Evolutionary conservation across 164 flowering plant genomes (phyloP), one percentile per base, ranked within the genome.

Genomic region (Akebia trifoliata): DNA sequence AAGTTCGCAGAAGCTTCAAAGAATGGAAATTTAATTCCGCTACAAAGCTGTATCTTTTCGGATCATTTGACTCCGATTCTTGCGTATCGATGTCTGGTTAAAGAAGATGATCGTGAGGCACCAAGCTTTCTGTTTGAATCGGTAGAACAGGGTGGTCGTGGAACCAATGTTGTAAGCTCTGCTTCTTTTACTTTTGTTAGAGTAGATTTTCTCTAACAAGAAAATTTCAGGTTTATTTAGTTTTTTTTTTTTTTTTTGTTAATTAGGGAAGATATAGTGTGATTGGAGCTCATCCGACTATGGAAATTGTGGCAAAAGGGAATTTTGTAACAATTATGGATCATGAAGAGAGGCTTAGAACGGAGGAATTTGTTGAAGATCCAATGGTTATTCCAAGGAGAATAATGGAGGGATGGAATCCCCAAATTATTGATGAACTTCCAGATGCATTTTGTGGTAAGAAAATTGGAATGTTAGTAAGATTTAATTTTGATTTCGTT

Each of bases 51-150:
- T 69, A 81, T 91, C 37, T 91, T 91, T 65, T 78, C 88, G 2
- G 96, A 91, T 50, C 96, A 87, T 37, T 75, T 91, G 43, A 87
- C 96, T 14, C 96, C 97, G 1, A 80, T 87, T 30, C 74, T 81
- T 2, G 97, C 97, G 9, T 91, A 86, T 34, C 87, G 97, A 18
- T 88, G 94, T 69, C 65, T 91, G 66, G 91, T 87, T 26, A 79
- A 77, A 38, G 94, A 87, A 64, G 94, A 83, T 49, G 90, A 91
- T 59, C 50, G 79, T 5, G 94, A 87, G 20, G 81, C 88, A 11
- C 94, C 96, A 1, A 91, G 97, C 54, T 91, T 90, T 69, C 64
- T 86, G 38, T 90, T 75, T 18, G 95, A 87, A 68, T 80, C 97
- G 0, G 92, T 87, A 17, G 90, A 87, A 71, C 90, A 90, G 21